Base-by-base conservation (phyloP, 2,329 filamentous ascomycete genomes). In the Periconia digitata region DNA sequence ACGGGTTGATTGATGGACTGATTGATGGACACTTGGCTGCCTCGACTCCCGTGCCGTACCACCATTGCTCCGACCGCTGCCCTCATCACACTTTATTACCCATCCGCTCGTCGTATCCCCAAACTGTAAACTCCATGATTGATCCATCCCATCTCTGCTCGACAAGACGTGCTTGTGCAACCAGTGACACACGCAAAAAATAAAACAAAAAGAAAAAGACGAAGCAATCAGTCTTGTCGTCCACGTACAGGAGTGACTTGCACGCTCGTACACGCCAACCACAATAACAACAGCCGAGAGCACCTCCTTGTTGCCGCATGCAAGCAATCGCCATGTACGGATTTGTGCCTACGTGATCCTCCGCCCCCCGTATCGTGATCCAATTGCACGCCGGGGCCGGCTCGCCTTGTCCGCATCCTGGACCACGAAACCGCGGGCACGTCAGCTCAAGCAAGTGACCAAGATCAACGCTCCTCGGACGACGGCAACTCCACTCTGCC, bases 371-470 rank as follows among this genome's bases (percentile, higher is more conserved):
- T 23, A 16, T 38, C 16, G 34, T 18, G 23, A 35, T 21, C 44
- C 37, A 24, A 44, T 36, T 47, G 36, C 27, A 32, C 27, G 27
- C 27, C 27, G 12, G 10, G 27, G 27, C 8, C n/a, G 12, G 27
- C n/a, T 32, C 5, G 40, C 44, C 39, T 52, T 45, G 46, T 51
- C 51, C 37, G 40, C 40, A 59, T 57, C 52, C 58, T 58, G 56
- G 59, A 53, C 50, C 46, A 52, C 57, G 60, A 62, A 61, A 64
- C 60, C 46, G 44, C 53, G 51, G 56, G 62, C 65, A 64, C 59
- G 60, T 66, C 62, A 53, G 53, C 44, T 29, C 59, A 55, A 58
- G 54, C 53, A 58, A 56, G 44, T 48, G 52, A 55, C 54, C 54
- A 56, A 54, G 20, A 18, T 38, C 10, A 10, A 38, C 13, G 16